Evolutionary conservation across 495 filamentous ascomycete genomes (phyloP).

Genomic region (Trichoderma virens): DNA sequence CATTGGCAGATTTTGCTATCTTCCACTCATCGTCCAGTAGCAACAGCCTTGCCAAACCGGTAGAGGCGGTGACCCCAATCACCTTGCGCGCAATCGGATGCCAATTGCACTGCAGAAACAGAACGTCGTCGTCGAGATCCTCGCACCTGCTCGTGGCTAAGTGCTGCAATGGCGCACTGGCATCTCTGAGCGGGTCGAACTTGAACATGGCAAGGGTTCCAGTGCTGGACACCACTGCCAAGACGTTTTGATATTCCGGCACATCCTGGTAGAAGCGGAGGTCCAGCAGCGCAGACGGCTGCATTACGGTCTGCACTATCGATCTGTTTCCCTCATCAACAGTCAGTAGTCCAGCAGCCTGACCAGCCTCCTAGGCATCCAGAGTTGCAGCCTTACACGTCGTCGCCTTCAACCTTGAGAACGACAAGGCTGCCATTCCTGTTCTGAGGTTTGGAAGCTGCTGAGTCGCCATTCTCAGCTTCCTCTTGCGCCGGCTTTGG

Average conservation of each 20-base stretch:
- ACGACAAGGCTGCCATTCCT: slow-evolving; percentile 68
- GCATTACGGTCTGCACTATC: slow-evolving; percentile 39
- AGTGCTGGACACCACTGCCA: slow-evolving; percentile 68
- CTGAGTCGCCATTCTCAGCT: slow-evolving; percentile 15
- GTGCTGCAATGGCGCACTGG: slow-evolving; percentile 22
- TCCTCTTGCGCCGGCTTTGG: slow-evolving; percentile 19
- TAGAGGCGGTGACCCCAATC: slow-evolving; percentile 62
- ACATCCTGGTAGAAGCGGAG: slow-evolving; percentile 61
- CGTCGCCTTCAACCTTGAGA: slow-evolving; percentile 44
- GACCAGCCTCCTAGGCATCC: neutral
- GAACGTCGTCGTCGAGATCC: slow-evolving; percentile 39
- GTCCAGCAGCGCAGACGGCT: slow-evolving; percentile 72
- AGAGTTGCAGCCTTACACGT: slow-evolving; percentile 41
- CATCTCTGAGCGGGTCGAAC: slow-evolving; percentile 22
- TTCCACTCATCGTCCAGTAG: slow-evolving; percentile 21
- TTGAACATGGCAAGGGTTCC: slow-evolving; percentile 60
- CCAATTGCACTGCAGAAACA: slow-evolving; percentile 69
- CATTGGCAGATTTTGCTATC: slow-evolving; percentile 19
- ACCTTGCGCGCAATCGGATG: slow-evolving; percentile 41
- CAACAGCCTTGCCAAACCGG: slow-evolving; percentile 51
- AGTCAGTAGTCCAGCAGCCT: slow-evolving; percentile 12
- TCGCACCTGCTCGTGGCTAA: slow-evolving; percentile 24
- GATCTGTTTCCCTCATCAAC: slow-evolving; percentile 23
- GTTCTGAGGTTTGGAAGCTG: slow-evolving; percentile 35
- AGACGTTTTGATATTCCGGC: slow-evolving; percentile 18